phyloP scores from a whole-genome alignment of 257 asterid species.

The Primulina huaijiensis region DNA sequence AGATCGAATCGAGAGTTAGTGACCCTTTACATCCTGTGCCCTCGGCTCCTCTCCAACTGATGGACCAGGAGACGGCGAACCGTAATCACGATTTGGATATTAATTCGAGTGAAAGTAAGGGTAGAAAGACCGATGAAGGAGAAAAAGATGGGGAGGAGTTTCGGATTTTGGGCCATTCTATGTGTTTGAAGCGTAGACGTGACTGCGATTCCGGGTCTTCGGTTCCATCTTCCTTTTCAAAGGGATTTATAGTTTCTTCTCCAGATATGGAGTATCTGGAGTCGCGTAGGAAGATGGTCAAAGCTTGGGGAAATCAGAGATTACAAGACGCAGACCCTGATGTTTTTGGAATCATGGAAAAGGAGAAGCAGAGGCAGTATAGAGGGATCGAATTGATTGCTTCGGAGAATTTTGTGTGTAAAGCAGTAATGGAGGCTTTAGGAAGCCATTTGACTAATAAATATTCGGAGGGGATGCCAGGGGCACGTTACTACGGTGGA shows the following conservation, averaged over 20 bases:
- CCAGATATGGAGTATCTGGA: conserved; percentile 56
- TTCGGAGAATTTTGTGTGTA: conserved; percentile 81
- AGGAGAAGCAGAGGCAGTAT: conserved; percentile 79
- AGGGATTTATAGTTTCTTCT: conserved; percentile 30
- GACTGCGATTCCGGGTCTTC: conserved; percentile 48
- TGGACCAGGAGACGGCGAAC: conserved; percentile 59
- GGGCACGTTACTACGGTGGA: conserved; percentile 80
- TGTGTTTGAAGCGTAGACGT: conserved; percentile 66
- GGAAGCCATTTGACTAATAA: conserved; percentile 88
- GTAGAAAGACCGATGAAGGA: conserved; percentile 31
- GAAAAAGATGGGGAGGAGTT: conserved; percentile 54
- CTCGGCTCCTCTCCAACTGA: conserved; percentile 64
- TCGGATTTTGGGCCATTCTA: conserved; percentile 62
- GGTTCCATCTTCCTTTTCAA: conserved; percentile 32
- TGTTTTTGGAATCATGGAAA: conserved; percentile 63
- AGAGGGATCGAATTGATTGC: conserved; percentile 85
- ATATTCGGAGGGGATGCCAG: conserved; percentile 83
- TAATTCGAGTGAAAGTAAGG: conserved; percentile 25
- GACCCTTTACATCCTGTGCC: conserved; percentile 43
- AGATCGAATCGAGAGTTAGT: conserved; percentile 54
- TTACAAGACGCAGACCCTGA: conserved; percentile 62
- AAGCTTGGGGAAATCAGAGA: conserved; percentile 86
- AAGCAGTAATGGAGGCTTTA: conserved; percentile 77
- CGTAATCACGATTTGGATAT: background rate
- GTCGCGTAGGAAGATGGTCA: conserved; percentile 50